Evolutionary conservation across 352 stramenopile species (phyloP).

Genomic region (Pythium monospermum): DNA sequence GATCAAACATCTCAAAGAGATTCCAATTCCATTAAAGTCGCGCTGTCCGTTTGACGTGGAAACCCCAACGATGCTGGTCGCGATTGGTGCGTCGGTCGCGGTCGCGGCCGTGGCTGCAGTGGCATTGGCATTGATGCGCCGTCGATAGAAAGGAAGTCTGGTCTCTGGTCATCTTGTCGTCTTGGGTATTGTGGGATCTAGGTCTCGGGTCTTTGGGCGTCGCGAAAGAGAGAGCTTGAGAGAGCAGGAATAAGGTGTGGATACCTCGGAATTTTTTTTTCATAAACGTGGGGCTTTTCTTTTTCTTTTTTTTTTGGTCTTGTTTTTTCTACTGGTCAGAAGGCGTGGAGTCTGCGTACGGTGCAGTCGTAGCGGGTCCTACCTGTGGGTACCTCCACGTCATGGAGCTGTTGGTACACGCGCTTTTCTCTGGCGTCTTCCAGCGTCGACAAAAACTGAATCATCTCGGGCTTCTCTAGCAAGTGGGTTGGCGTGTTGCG

Average conservation of each 20-base stretch:
- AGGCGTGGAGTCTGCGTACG: slow-evolving; percentile 9
- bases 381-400: slow-evolving; percentile 9
- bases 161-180: too few relatives aligned
- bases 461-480: slow-evolving; percentile 1
- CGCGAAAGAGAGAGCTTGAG: not conserved
- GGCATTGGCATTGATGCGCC: slow-evolving; percentile 7
- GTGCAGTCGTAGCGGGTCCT: slow-evolving; percentile 21
- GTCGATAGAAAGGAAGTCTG: slow-evolving; percentile 10
- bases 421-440: slow-evolving; percentile 17
- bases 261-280: too few relatives aligned
- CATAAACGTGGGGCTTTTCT: too few relatives aligned
- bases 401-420: slow-evolving; percentile 14
- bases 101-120: slow-evolving; percentile 5
- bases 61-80: not conserved
- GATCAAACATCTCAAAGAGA: slow-evolving; percentile 64
- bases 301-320: too few relatives aligned
- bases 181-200: too few relatives aligned
- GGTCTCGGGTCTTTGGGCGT: too few relatives aligned
- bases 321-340: too few relatives aligned
- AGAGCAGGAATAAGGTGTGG: not conserved
- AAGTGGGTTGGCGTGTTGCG: not conserved
- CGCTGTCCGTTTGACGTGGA: not conserved
- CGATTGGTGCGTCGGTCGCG: not conserved
- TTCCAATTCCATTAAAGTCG: not conserved
- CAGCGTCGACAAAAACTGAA: slow-evolving; percentile 16